Conservation (phyloP, 345 rosid species). For the Salix suchowensis region DNA sequence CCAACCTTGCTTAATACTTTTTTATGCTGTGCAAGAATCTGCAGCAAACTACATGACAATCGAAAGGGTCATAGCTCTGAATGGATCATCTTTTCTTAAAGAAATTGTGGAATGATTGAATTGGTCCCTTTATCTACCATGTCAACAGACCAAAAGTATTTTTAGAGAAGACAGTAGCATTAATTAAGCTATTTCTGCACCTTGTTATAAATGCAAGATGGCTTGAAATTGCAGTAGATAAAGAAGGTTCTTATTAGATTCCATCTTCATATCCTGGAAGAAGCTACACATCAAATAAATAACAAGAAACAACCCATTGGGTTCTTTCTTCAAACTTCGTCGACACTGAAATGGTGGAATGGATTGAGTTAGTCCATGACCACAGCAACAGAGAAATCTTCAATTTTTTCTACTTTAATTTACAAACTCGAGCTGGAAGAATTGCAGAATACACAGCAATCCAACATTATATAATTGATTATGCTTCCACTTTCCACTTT, state of each 20-base stretch:
- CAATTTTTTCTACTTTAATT: not conserved
- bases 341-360: not conserved
- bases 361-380: conserved; percentile 14
- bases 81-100: not conserved
- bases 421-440: conserved; percentile 29
- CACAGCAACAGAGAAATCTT: not conserved
- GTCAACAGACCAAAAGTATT: not conserved
- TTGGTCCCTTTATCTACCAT: not conserved
- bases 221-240: not conserved
- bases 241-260: not conserved
- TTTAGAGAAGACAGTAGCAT: not conserved
- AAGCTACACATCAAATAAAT: not conserved
- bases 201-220: not conserved
- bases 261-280: not conserved
- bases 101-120: not conserved
- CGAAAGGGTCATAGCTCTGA: not conserved
- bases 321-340: not conserved
- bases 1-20: not conserved
- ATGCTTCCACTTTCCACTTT: conserved; percentile 63
- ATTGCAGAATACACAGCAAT: conserved; percentile 68
- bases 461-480: conserved; percentile 42
- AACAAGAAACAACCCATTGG: not conserved
- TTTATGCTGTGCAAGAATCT: not conserved
- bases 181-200: not conserved
- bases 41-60: not conserved